Evolutionary conservation across 1,139 yeast species (phyloP).

Genomic region (Meyerozyma smithsonii): DNA sequence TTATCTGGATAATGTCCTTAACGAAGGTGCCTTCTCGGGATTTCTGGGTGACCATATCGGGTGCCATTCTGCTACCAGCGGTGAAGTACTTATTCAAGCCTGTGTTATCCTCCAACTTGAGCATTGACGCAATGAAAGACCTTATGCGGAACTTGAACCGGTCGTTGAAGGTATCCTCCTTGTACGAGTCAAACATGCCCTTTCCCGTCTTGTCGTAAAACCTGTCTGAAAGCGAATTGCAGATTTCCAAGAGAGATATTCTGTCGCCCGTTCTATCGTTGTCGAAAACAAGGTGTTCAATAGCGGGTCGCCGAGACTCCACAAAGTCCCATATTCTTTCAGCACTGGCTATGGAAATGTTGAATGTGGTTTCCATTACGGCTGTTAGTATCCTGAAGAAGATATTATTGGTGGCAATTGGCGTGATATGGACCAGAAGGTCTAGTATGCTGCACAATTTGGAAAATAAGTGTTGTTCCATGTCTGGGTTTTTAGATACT

Average conservation of each 20-base stretch:
- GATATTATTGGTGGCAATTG: constrained; percentile 15
- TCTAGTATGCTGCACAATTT: constrained; percentile 21
- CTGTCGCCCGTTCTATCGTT: constrained; percentile 29
- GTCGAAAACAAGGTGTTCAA: constrained; percentile 23
- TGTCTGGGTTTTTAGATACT: background rate
- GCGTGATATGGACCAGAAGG: constrained; percentile 16
- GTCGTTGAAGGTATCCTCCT: constrained; percentile 40
- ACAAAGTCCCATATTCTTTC: constrained; percentile 34
- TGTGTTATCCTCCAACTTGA: constrained; percentile 41
- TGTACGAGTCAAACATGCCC: constrained; percentile 24
- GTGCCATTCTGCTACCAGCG: constrained; percentile 21
- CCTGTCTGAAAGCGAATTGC: constrained; percentile 36
- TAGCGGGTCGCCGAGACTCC: constrained; percentile 25
- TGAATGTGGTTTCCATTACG: constrained; percentile 18
- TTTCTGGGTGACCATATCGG: constrained; percentile 13
- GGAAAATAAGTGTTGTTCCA: constrained; percentile 12
- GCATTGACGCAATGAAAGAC: constrained; percentile 27
- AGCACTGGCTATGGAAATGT: constrained; percentile 18
- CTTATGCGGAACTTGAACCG: constrained; percentile 33
- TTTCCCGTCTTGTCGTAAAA: constrained; percentile 13
- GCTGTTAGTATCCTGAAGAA: constrained; percentile 21
- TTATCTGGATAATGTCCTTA: constrained; percentile 29
- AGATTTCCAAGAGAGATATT: constrained; percentile 35
- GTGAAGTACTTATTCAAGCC: constrained; percentile 42
- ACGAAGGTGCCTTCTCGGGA: constrained; percentile 24